Evolutionary conservation across 1,284 basidiomycete genomes (phyloP).

Genomic region (Mycocalia duriaeana): DNA sequence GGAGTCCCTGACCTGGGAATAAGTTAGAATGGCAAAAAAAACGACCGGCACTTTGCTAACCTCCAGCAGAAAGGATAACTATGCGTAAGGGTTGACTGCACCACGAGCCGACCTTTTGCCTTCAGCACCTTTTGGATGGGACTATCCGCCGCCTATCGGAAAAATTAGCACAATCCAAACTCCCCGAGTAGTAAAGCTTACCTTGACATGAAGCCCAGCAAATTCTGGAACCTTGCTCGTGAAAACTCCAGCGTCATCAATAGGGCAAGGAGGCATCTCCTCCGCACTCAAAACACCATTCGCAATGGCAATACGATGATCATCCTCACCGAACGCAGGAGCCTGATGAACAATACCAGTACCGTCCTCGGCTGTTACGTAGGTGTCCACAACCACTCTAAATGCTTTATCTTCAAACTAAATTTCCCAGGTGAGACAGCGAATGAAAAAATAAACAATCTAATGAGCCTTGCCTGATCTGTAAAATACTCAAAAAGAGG

Average conservation of each 20-base stretch:
- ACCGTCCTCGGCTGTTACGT: constrained; percentile 91
- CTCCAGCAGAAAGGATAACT: constrained; percentile 98
- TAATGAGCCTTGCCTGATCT: constrained; percentile 81
- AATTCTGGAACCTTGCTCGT: constrained; percentile 90
- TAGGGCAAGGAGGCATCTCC: constrained; percentile 93
- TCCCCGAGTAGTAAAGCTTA: too few species aligned
- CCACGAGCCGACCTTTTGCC: constrained; percentile 82
- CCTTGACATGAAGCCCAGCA: constrained; percentile 89
- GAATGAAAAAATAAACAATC: too few species aligned
- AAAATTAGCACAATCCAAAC: background rate
- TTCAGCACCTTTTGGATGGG: constrained; percentile 92
- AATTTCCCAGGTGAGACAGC: constrained; percentile 2
- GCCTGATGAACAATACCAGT: constrained; percentile 99
- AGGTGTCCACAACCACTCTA: constrained; percentile 85
- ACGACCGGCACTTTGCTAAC: constrained; percentile 33
- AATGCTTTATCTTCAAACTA: constrained; percentile 92
- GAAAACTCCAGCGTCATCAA: constrained; percentile 88
- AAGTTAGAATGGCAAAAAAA: constrained; percentile 6
- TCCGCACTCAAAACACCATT: constrained; percentile 80
- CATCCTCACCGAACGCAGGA: constrained; percentile 97
- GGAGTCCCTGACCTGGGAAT: constrained; percentile 82
- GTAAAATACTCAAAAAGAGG: constrained; percentile 97
- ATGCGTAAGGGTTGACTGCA: constrained; percentile 85
- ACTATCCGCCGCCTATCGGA: constrained; percentile 80
- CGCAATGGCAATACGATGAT: constrained; percentile 89